Evolutionary conservation across 2,329 filamentous ascomycete genomes (phyloP), one percentile per base, ranked within the genome.

Genomic region (Pyrenophora tritici-repentis): DNA sequence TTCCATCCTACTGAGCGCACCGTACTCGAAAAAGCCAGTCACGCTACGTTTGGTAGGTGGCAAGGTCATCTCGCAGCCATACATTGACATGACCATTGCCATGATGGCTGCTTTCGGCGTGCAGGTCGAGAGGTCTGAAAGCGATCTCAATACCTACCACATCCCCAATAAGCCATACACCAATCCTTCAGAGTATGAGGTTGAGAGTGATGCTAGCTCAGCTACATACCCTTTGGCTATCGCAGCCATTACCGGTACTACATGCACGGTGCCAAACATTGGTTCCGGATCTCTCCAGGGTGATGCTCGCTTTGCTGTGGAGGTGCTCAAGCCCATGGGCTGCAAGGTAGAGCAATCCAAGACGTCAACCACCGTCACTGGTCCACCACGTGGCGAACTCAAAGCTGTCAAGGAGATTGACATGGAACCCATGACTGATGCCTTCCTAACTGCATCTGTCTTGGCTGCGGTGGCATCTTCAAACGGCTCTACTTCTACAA

Each of bases 371-470:
- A 97, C 92, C 0, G 94, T 99, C 7, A 96, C 88, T 7, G 94
- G 94, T 1, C 94, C 94, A n/a, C 75, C 83, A 2, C 75, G 81
- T 47, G 93, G 94, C 9, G 76, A 82, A 13, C 78, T 99, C 33
- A 86, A 86, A 62, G 87, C 90, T 0, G 78, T 99, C 10, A 78
- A 86, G 14, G 88, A 93, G 52, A 86, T 99, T 22, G 92, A 99
- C 67, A 99, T 99, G 94, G 94, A 97, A 73, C 89, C 93, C 1
- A 99, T 99, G 94, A 99, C 94, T 0, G 94, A 99, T 74, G 94
- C 94, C 41, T 99, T 99, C 80, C 81, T 99, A 44, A 97, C 92
- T 4, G 94, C 94, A 14, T 95, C 91, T 1, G 91, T 96, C 4
- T 82, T 99, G 39, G 94, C 91, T 20, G 94, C 94, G 31, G 90